Base-by-base conservation (phyloP, 495 filamentous ascomycete species). In the Cryomyces minteri region DNA sequence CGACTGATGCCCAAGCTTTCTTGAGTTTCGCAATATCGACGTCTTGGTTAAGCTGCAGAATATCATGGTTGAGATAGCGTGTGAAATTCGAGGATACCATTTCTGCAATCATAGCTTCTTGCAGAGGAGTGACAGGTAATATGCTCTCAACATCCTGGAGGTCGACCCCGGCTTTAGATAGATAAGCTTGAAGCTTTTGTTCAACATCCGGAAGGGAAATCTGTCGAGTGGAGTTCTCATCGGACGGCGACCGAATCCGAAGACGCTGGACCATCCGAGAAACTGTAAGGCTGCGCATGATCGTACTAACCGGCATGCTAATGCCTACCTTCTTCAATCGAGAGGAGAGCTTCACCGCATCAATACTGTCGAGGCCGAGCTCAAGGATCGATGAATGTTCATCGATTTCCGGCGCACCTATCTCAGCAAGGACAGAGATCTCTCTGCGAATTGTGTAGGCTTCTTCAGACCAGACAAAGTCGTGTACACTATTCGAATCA, bases 61-160 rank as follows among this genome's bases (percentile, higher is more conserved):
- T 59, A 53, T 88, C 78, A 48, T 82, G 79, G 49, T 88, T 93
- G 62, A 85, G 87, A 57, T 94, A 93, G 48, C 73, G 65, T 28
- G 64, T 63, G 46, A 75, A 79, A 6, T 71, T 62, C 0, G 82
- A 83, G 14, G 67, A 62, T 6, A 81, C 47, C 69, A 88, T 90
- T 42, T 79, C 74, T 0, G 77, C 76, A 39, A 93, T 64, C 72
- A 94, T 84, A 33, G 73, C 78, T 53, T 90, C 82, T 58, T 94
- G 87, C 3, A 88, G 65, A 9, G 86, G 79, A 0, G 85, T 81
- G 5, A 72, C 61, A 3, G 76, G 79, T 12, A 82, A 62, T 14
- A 82, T 61, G 11, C 59, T 53, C 36, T 80, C 71, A 9, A 79
- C 61, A 43, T 63, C 34, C 9, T 9, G 8, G 9, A 37, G 34